Percentiles rank a stretch among this genome's conserved stretches.
phyloP scores from a whole-genome alignment of 805 yeast species.

The Candida stauntonica region DNA sequence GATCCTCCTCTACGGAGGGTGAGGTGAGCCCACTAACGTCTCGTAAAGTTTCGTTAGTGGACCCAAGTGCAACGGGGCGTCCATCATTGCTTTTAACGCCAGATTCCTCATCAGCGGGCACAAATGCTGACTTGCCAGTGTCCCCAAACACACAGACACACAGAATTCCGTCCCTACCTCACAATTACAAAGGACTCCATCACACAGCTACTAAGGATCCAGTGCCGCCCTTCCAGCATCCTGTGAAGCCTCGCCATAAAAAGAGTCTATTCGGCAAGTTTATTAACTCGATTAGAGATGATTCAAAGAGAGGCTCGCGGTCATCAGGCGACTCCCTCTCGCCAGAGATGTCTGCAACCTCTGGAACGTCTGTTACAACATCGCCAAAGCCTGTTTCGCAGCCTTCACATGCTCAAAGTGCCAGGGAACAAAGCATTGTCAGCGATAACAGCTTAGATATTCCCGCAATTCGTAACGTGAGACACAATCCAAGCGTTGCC shows the following conservation, averaged over 20 bases:
- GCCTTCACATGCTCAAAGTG: conserved; percentile 15
- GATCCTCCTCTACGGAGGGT: conserved; percentile 16
- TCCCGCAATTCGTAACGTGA: conserved; percentile 1
- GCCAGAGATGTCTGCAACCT: conserved; percentile 3
- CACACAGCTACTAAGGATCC: conserved; percentile 26
- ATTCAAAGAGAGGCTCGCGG: conserved; percentile 14
- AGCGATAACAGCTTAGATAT: conserved; percentile 4
- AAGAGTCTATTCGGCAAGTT: conserved; percentile 27
- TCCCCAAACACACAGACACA: conserved; percentile 1
- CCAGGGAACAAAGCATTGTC: conserved; percentile 10
- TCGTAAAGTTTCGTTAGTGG: conserved; percentile 24
- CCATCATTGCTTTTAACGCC: conserved; percentile 1
- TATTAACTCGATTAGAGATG: conserved; percentile 25
- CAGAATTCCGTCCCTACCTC: conserved; percentile 18
- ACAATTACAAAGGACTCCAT: conserved; percentile 30
- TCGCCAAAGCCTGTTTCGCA: conserved; percentile 5
- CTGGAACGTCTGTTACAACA: too few species aligned
- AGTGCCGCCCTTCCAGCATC: conserved; percentile 45
- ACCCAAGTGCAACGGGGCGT: conserved; percentile 1
- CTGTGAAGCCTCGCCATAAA: conserved; percentile 39
- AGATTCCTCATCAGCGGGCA: not conserved
- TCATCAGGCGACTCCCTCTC: conserved; percentile 4
- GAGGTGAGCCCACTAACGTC: conserved; percentile 19
- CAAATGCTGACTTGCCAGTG: not conserved
- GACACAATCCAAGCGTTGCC: conserved; percentile 13